Percentiles rank a stretch among this genome's conserved stretches.
These are phyloP conservation scores for Fomitopsis betulina DNA, from an alignment of 1,284 basidiomycete species.

Conservation along the genomic window DNA sequence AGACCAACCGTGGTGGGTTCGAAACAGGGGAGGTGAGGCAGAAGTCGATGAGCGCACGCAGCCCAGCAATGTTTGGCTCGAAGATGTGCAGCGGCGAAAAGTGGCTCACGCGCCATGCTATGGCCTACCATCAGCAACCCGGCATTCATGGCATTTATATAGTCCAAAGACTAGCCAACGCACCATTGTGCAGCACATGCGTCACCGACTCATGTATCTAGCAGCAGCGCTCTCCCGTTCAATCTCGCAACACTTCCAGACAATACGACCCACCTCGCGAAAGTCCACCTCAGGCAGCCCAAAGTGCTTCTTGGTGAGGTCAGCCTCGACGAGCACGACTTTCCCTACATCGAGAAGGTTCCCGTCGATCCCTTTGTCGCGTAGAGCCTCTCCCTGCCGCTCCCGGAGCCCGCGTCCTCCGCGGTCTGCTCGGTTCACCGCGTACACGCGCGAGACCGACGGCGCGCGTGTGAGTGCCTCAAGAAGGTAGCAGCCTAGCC, in stretches of 20 bases:
- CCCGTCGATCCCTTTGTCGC: background rate
- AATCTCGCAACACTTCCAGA: too few relatives aligned
- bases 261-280: background rate
- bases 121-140: background rate
- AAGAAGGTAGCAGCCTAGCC: constrained; percentile 15
- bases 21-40: background rate
- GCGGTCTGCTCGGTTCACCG: constrained; percentile 2
- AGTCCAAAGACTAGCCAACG: background rate
- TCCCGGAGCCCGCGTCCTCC: background rate
- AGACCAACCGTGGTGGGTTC: background rate
- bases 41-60: background rate
- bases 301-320: background rate
- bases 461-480: constrained; percentile 4
- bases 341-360: background rate
- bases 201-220: constrained; percentile 7
- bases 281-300: background rate
- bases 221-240: background rate
- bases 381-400: background rate
- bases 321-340: background rate
- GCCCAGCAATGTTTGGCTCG: constrained; percentile 1
- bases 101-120: constrained; percentile 9
- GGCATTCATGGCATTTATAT: background rate
- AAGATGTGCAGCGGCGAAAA: constrained; percentile 2
- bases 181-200: constrained; percentile 8
- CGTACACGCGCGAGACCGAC: constrained; percentile 9